Evolutionary conservation across 2,329 filamentous ascomycete genomes (phyloP).

Genomic region (Alternaria postmessia): DNA sequence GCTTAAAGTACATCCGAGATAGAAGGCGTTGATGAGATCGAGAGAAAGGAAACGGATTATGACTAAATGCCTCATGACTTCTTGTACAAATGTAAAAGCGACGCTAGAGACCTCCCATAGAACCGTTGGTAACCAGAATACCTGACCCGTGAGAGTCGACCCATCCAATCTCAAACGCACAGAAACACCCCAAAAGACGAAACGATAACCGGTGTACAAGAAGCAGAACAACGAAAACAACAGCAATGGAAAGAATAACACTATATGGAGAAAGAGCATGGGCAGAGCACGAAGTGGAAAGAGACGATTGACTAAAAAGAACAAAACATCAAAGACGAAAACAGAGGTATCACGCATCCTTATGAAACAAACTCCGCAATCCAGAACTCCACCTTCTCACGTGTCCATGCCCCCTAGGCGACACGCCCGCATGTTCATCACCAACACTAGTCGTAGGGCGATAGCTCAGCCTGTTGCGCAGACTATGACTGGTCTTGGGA

Average conservation of each 20-base stretch:
- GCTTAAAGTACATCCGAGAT: background rate
- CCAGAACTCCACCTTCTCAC: slow-evolving; percentile 35
- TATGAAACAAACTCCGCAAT: slow-evolving; percentile 31
- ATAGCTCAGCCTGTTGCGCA: slow-evolving; percentile 4
- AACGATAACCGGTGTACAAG: background rate
- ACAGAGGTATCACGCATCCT: background rate
- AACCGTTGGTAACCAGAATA: background rate
- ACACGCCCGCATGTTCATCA: background rate
- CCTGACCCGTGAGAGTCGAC: background rate
- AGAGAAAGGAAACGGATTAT: background rate
- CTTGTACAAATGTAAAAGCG: background rate
- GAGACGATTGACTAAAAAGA: background rate
- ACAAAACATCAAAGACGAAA: background rate
- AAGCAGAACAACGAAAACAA: background rate
- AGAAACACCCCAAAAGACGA: background rate
- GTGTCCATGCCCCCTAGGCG: slow-evolving; percentile 10
- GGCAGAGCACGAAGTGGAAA: background rate
- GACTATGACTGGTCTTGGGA: slow-evolving; percentile 23
- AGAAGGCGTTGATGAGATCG: background rate
- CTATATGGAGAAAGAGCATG: background rate
- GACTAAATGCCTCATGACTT: background rate
- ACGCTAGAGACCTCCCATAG: background rate
- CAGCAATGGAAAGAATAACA: background rate
- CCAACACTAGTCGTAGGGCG: slow-evolving; percentile 19
- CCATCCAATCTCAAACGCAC: background rate